phyloP scores from a whole-genome alignment of 306 rosid genomes.

The Cucumis sativus region Cucumber_9930_V3 NC_026657.2:1667501-1668000 shows the following conservation, averaged over 20 bases:
- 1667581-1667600: background rate
- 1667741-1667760: background rate
- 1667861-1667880: background rate
- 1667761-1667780: background rate
- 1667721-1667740: background rate
- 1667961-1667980: background rate
- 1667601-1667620: background rate
- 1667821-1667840: background rate
- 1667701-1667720: background rate
- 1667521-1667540: constrained; percentile 80
- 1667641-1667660: background rate
- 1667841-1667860: background rate
- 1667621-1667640: background rate
- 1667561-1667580: constrained; percentile 91
- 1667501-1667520: constrained; percentile 54
- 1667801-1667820: background rate
- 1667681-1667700: background rate
- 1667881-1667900: background rate
- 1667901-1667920: background rate
- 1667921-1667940: background rate
- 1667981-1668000: background rate
- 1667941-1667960: background rate
- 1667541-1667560: constrained; percentile 87
- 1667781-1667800: background rate
- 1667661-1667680: background rate